phyloP scores from a whole-genome alignment of 176 grass and related monocot species.

The Otatea glauca region DNA sequence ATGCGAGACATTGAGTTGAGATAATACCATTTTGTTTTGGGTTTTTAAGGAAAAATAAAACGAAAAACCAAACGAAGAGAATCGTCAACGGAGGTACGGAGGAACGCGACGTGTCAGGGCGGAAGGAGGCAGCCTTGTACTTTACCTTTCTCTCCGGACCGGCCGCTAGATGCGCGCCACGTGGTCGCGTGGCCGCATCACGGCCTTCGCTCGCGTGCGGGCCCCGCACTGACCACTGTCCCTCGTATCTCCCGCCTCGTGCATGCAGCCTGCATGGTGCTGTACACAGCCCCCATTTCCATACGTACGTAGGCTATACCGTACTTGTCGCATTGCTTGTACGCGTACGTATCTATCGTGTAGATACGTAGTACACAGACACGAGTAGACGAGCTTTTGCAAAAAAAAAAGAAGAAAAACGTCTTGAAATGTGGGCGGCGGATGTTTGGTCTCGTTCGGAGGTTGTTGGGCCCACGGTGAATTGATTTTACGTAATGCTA shows the following conservation, averaged over 20 bases:
- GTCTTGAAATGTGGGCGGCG: conserved; percentile 13
- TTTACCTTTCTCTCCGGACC: background rate
- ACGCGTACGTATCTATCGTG: background rate
- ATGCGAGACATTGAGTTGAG: background rate
- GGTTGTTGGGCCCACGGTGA: conserved; percentile 37
- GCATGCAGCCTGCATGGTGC: conserved; percentile 54
- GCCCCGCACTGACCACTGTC: background rate
- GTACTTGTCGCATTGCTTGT: background rate
- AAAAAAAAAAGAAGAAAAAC: background rate
- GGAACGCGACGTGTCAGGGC: conserved; percentile 40
- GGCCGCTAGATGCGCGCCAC: conserved; percentile 40
- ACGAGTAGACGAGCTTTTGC: background rate
- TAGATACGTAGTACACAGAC: too few relatives aligned
- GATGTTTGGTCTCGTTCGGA: background rate
- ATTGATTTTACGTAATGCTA: conserved; percentile 34
- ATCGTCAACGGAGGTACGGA: conserved; percentile 30
- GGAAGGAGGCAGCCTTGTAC: conserved; percentile 48
- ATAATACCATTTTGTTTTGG: background rate
- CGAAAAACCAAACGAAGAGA: background rate
- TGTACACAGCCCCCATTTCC: conserved; percentile 40
- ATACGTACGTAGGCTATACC: background rate
- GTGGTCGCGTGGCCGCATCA: conserved; percentile 34
- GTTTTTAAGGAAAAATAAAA: background rate
- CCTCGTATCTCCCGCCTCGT: conserved; percentile 44
- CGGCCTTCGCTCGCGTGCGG: background rate